These are phyloP conservation scores for Osmozyma mogii DNA, from an alignment of 805 yeast species.

Conservation along the genomic window DNA sequence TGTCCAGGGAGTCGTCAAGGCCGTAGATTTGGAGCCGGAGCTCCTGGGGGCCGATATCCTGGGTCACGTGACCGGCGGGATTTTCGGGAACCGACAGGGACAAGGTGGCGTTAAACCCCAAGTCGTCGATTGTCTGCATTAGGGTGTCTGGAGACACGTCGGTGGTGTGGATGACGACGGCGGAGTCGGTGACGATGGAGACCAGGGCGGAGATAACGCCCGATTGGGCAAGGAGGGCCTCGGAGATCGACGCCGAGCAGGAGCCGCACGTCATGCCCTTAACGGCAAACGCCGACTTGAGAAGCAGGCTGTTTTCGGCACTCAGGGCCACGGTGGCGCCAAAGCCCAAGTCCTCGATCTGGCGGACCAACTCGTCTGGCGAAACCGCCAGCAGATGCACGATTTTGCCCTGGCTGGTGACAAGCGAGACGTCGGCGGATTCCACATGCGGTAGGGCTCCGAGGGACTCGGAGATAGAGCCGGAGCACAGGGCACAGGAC, in stretches of 20 bases:
- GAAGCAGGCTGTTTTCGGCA: background rate
- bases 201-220: constrained; percentile 54
- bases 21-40: constrained; percentile 27
- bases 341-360: background rate
- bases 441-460: constrained; percentile 6
- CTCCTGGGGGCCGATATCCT: background rate
- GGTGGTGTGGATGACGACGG: constrained; percentile 43
- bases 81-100: background rate
- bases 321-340: background rate
- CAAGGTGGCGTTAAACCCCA: constrained; percentile 28
- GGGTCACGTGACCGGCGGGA: background rate
- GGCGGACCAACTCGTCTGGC: constrained; percentile 1
- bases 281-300: constrained; percentile 27
- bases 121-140: constrained; percentile 54
- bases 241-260: constrained; percentile 63
- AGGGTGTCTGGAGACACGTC: constrained; percentile 29
- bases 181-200: constrained; percentile 72
- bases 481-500: constrained; percentile 15
- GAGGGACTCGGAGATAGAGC: constrained; percentile 11
- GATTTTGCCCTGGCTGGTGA: constrained; percentile 9
- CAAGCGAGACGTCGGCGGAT: constrained; percentile 10
- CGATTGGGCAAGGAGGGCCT: constrained; percentile 38
- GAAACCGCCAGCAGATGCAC: constrained; percentile 3
- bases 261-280: constrained; percentile 91
- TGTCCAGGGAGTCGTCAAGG: constrained; percentile 19